phyloP scores from a whole-genome alignment of 116 monocot species.

The Phalaenopsis hybrid region DNA sequence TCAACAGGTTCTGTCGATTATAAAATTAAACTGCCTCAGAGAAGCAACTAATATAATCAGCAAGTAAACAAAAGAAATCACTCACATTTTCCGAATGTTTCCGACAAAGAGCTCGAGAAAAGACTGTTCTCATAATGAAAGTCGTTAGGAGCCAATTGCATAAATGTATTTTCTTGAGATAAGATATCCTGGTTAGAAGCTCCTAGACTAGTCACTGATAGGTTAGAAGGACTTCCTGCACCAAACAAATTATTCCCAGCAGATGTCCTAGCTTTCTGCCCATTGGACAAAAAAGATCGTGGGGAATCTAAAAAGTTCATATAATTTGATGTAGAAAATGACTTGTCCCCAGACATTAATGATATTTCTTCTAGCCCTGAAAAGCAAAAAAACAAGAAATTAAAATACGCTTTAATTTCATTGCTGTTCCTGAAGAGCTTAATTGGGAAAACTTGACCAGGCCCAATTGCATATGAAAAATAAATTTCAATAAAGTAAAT shows the following conservation, averaged over 20 bases:
- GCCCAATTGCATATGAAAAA: neutral
- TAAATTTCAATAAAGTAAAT: neutral
- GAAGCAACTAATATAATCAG: neutral
- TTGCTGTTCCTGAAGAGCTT: no score
- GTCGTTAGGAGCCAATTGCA: conserved; percentile 31
- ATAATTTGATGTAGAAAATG: conserved; percentile 48
- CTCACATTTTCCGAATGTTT: conserved; percentile 48
- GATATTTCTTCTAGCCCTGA: conserved; percentile 32
- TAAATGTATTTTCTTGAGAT: conserved; percentile 15
- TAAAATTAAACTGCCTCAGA: no score
- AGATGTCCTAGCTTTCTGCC: conserved; percentile 32
- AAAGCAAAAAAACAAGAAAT: conserved; percentile 7
- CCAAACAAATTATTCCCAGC: conserved; percentile 21
- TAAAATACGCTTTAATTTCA: neutral
- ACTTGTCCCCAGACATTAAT: conserved; percentile 33
- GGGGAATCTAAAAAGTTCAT: conserved; percentile 16
- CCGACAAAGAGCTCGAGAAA: conserved; percentile 61
- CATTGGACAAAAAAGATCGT: conserved; percentile 20
- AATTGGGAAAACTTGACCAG: neutral
- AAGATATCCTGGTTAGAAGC: conserved; percentile 14
- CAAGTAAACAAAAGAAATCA: conserved; percentile 2
- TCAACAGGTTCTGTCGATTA: no score
- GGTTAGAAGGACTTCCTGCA: conserved; percentile 11
- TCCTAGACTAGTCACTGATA: conserved; percentile 23
- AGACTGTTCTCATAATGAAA: conserved; percentile 43